Evolutionary conservation across 495 filamentous ascomycete genomes (phyloP), one percentile per base, ranked within the genome.

Genomic region (Pyronema domesticum): DNA sequence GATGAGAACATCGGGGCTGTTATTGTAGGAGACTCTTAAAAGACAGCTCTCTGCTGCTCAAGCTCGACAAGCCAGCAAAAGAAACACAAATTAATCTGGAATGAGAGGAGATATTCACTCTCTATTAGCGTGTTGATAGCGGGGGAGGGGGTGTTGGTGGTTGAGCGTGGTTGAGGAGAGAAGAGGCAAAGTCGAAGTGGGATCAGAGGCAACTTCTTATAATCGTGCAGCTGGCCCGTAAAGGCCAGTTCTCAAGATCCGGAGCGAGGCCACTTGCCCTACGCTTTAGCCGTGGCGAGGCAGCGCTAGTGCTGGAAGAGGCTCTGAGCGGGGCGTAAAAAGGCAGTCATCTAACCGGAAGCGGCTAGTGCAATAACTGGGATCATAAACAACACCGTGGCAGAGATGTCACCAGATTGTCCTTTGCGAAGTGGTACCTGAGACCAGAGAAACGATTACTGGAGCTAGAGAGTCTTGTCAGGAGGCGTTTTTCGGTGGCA

Each of bases 1-100:
- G 58, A 60, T 49, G 58, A 51, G 43, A 66, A 60, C 63, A 66
- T 66, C 34, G 55, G 48, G 55, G 37, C 40, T n/a, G 23, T n/a
- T 49, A 23, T 53, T 17, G 13, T 11, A 35, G n/a, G 45, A 19
- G 45, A 23, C 6, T 34, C 7, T 13, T 34, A n/a, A 51, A 51
- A 3, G 19, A 33, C 5, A 51, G 19, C 48, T 35, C 19, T 35
- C 19, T 51, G 17, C 13, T 1, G 48, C 34, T 10, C 10, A 51
- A 34, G 48, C 45, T 42, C 3, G 23, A 23, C 8, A 34, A 51
- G 19, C 1, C 11, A 51, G 33, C 48, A 7, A 37, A 33, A 40
- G 37, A n/a, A 53, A 53, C 13, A 40, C 17, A 9, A 40, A 18
- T 51, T 40, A 34, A 35, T 10, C 5, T 30, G 23, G 23, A 30